Conservation (phyloP, 768 basidiomycete genomes). For the Paxillus involutus region DNA sequence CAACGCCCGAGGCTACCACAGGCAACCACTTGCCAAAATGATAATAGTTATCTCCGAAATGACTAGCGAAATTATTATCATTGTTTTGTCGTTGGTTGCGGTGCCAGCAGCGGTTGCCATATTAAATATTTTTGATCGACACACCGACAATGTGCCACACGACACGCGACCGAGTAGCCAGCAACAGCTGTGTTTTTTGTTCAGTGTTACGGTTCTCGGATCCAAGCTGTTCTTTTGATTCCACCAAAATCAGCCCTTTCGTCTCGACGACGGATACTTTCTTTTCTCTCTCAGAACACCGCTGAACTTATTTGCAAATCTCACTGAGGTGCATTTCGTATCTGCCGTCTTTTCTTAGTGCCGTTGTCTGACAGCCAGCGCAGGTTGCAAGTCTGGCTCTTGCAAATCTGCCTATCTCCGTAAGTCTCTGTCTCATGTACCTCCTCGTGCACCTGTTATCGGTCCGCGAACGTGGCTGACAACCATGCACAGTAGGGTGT, state of each 20-base stretch:
- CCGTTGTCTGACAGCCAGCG: neutral
- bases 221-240: neutral
- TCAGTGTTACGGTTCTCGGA: neutral
- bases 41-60: too few relatives aligned
- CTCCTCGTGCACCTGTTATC: neutral
- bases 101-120: neutral
- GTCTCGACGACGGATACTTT: conserved; percentile 1
- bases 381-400: neutral
- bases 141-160: neutral
- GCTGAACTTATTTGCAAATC: neutral
- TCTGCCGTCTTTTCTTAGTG: neutral
- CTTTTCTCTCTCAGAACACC: neutral
- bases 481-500: neutral
- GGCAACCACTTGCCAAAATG: too few relatives aligned
- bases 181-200: neutral
- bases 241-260: neutral
- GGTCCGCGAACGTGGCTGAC: neutral
- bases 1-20: too few relatives aligned
- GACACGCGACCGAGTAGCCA: neutral
- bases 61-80: neutral
- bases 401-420: neutral
- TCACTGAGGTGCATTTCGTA: neutral
- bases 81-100: neutral
- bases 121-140: neutral
- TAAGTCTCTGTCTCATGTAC: neutral